phyloP scores from a whole-genome alignment of 2,329 filamentous ascomycete species.

The Fusarium sp. region DNA sequence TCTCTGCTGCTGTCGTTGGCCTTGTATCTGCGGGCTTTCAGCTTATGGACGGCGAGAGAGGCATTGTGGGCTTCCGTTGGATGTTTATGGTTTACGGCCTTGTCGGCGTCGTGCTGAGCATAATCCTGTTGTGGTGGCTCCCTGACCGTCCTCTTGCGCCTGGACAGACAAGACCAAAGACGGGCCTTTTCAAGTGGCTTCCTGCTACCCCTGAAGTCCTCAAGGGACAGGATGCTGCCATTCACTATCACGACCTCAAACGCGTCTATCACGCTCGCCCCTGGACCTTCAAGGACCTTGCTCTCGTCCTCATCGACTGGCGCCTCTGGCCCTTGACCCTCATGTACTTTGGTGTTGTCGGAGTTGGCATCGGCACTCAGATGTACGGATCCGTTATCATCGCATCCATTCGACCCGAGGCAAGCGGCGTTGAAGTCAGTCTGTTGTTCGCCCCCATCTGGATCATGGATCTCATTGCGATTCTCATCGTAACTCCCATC shows the following conservation, averaged over 20 bases:
- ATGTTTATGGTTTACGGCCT: slow-evolving; percentile 93
- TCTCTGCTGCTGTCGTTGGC: slow-evolving; percentile 89
- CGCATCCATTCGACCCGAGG: slow-evolving; percentile 75
- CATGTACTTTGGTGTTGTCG: slow-evolving; percentile 96
- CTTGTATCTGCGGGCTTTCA: slow-evolving; percentile 92
- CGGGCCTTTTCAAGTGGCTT: slow-evolving; percentile 70
- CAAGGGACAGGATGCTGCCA: slow-evolving; percentile 77
- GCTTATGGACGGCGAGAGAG: slow-evolving; percentile 82
- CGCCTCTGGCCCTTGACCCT: slow-evolving; percentile 84
- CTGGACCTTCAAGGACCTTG: slow-evolving; percentile 79
- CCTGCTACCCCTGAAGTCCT: slow-evolving; percentile 77
- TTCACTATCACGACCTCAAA: slow-evolving; percentile 86
- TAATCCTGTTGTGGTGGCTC: slow-evolving; percentile 87
- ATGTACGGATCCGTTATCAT: slow-evolving; percentile 91
- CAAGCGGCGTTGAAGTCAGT: slow-evolving; percentile 80
- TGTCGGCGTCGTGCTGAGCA: slow-evolving; percentile 75
- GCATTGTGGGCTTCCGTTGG: slow-evolving; percentile 86
- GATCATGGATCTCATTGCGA: slow-evolving; percentile 92
- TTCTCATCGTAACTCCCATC: slow-evolving; percentile 84
- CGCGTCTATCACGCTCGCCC: slow-evolving; percentile 80
- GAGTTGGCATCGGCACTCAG: slow-evolving; percentile 90
- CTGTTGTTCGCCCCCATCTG: slow-evolving; percentile 91
- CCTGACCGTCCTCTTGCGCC: slow-evolving; percentile 83
- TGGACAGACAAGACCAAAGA: slow-evolving; percentile 66
- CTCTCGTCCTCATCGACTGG: slow-evolving; percentile 82